A percentile compares a stretch with the other conserved stretches of the same genome.
These are phyloP conservation scores for Talaromyces sp. DNA, from an alignment of 2,329 filamentous ascomycete species.

Conservation along the genomic window DNA sequence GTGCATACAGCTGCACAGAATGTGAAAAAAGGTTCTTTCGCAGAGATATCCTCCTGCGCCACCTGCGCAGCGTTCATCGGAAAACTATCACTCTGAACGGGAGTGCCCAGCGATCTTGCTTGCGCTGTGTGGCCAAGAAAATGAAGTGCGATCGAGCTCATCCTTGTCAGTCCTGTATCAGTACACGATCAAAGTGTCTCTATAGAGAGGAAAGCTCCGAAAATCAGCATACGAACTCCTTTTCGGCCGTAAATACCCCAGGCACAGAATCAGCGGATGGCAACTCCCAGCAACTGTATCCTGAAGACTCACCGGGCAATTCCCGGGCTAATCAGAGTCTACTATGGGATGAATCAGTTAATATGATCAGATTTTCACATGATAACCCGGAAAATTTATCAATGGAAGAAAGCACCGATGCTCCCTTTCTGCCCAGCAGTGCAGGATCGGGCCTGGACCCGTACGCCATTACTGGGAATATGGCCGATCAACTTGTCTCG, in stretches of 20 bases:
- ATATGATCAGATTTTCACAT: not conserved
- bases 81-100: slow-evolving; percentile 1
- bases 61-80: slow-evolving; percentile 3
- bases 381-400: not conserved
- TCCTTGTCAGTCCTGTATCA: slow-evolving; percentile 2
- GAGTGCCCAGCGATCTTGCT: slow-evolving; percentile 2
- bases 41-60: slow-evolving; percentile 8
- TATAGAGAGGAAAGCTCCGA: not conserved
- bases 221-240: not conserved
- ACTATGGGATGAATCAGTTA: not conserved
- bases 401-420: not conserved
- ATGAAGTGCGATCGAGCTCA: slow-evolving; percentile 4
- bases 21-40: slow-evolving; percentile 4
- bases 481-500: not conserved
- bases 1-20: not conserved
- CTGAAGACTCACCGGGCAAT: not conserved
- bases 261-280: not conserved
- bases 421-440: not conserved
- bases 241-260: not conserved
- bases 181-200: not conserved
- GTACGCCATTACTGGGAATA: not conserved
- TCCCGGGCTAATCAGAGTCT: not conserved
- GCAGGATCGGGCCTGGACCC: not conserved
- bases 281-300: not conserved
- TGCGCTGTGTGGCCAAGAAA: slow-evolving; percentile 2